These are phyloP conservation scores for Tolypocladium pustulatum DNA, from an alignment of 2,329 filamentous ascomycete species.

Conservation along the genomic window DNA sequence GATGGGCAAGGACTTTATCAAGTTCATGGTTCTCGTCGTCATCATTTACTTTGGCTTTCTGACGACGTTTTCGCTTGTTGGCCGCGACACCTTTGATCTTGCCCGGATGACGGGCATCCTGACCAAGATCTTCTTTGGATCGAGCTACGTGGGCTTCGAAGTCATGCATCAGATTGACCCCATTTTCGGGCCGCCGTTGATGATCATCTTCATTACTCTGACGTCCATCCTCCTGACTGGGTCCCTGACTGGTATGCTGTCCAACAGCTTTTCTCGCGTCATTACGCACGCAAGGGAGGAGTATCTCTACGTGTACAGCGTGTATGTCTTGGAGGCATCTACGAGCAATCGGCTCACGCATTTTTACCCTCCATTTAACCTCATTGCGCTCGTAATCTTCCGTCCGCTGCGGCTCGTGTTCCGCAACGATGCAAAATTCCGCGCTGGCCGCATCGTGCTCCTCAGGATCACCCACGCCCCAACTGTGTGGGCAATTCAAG, in stretches of 20 bases:
- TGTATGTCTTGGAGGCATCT: constrained; percentile 55
- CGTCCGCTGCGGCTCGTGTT: constrained; percentile 62
- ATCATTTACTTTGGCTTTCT: constrained; percentile 82
- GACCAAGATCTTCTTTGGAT: constrained; percentile 74
- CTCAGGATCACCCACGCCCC: constrained; percentile 55
- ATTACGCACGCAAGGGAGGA: constrained; percentile 59
- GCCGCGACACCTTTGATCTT: constrained; percentile 56
- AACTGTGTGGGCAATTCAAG: constrained; percentile 56
- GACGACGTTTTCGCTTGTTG: constrained; percentile 73
- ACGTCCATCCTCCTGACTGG: constrained; percentile 73
- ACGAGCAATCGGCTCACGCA: constrained; percentile 59
- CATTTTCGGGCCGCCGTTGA: constrained; percentile 48
- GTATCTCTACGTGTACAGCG: constrained; percentile 66
- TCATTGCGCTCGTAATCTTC: constrained; percentile 61
- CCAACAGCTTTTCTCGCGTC: constrained; percentile 60
- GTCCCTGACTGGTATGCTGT: constrained; percentile 67
- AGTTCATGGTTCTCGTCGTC: constrained; percentile 69
- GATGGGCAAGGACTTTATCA: constrained; percentile 88
- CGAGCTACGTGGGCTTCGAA: constrained; percentile 64
- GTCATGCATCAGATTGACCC: constrained; percentile 51
- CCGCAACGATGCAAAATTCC: constrained; percentile 51
- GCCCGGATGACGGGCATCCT: constrained; percentile 64
- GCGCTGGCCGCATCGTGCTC: constrained; percentile 49
- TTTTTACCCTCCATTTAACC: constrained; percentile 63
- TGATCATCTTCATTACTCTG: constrained; percentile 66